Evolutionary conservation across 441 rosid genomes (phyloP).

Genomic region (Hypseocharis bilobata): DNA sequence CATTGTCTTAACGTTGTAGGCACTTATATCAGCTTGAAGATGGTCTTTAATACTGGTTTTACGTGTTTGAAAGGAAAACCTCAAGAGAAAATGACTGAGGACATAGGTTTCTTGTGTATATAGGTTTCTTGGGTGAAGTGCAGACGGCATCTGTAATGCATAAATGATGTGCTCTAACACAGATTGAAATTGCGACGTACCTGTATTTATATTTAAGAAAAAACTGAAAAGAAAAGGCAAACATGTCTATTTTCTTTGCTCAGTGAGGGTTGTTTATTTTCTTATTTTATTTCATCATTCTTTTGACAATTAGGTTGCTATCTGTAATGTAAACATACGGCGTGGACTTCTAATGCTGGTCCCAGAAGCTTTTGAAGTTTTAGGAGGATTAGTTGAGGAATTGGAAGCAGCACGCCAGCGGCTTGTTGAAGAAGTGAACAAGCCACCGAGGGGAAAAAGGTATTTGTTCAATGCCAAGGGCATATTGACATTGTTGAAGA

Average conservation of each 20-base stretch:
- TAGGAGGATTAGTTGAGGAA: slow-evolving; percentile 77
- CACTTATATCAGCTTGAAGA: too few species aligned
- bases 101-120: too few species aligned
- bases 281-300: not conserved
- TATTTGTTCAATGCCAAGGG: slow-evolving; percentile 22
- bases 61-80: too few species aligned
- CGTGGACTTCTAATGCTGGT: slow-evolving; percentile 78
- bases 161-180: not conserved
- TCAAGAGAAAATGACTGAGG: too few species aligned
- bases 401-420: slow-evolving; percentile 63
- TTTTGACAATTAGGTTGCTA: slow-evolving; percentile 47
- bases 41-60: too few species aligned
- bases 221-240: not conserved
- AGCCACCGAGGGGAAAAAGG: slow-evolving; percentile 95
- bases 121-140: too few species aligned
- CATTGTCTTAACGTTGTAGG: too few species aligned
- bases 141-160: too few species aligned
- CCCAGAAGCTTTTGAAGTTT: slow-evolving; percentile 70
- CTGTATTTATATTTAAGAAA: not conserved
- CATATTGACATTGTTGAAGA: not conserved
- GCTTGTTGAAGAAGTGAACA: slow-evolving; percentile 72
- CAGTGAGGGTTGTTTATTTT: slow-evolving; percentile 6
- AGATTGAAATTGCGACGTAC: not conserved
- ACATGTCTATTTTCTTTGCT: not conserved
- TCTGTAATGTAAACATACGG: slow-evolving; percentile 63